Conservation (phyloP, 2,329 filamentous ascomycete genomes). For the Chalara sp. region DNA sequence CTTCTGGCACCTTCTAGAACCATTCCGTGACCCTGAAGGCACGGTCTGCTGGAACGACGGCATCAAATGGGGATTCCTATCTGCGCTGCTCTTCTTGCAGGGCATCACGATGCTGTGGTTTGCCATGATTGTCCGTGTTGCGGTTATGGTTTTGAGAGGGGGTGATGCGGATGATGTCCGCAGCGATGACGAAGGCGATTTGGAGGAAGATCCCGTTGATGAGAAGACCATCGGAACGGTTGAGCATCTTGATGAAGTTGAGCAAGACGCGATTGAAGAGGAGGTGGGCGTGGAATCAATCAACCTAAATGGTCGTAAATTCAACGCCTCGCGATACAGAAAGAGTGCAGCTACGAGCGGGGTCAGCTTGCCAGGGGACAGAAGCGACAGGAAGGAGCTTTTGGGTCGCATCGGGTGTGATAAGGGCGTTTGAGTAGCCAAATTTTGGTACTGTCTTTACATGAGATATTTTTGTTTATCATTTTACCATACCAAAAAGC, state of each 20-base stretch:
- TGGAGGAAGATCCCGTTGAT: conserved; percentile 48
- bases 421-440: conserved; percentile 22
- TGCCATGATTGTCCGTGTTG: conserved; percentile 77
- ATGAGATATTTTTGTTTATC: not conserved
- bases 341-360: conserved; percentile 23
- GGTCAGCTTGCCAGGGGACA: conserved; percentile 26
- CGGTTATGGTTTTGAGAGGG: conserved; percentile 71
- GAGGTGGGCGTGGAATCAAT: conserved; percentile 70
- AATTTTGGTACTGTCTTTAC: not conserved
- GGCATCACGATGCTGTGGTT: conserved; percentile 83
- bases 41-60: conserved; percentile 72
- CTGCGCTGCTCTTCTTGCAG: conserved; percentile 71
- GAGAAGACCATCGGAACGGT: conserved; percentile 11
- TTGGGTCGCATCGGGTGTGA: conserved; percentile 29
- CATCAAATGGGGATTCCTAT: conserved; percentile 72
- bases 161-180: conserved; percentile 75
- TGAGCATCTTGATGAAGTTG: conserved; percentile 10
- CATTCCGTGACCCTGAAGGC: conserved; percentile 65
- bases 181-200: conserved; percentile 77
- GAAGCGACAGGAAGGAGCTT: conserved; percentile 26
- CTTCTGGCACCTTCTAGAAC: conserved; percentile 61
- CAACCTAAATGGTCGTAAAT: conserved; percentile 46
- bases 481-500: not conserved
- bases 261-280: conserved; percentile 51
- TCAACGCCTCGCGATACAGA: conserved; percentile 18